Base-by-base conservation (phyloP, 768 basidiomycete genomes). In the Leccinum ochraceum region DNA sequence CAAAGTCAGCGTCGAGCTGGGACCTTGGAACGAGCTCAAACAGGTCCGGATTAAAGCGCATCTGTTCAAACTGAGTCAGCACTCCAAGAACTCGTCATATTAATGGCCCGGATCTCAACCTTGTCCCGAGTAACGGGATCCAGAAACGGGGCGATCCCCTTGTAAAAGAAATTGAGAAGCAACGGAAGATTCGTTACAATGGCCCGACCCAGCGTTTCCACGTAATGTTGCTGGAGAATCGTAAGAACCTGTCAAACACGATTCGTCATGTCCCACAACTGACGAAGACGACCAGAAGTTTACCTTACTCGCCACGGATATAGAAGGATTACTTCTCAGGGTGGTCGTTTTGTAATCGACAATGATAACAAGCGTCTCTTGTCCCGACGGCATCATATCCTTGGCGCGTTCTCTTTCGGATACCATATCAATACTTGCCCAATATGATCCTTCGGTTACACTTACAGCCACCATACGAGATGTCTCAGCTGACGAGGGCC, bases 121-220 rank as follows among this genome's bases (percentile, higher is more conserved):
- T 95, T 95, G 69, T 94, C 92, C 49, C 90, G 80, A 0, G 94
- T 95, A 32, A 94, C 85, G 6, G 94, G 93, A 69, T 95, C 93
- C 54, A 95, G 71, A 78, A 95, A 93, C 0, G 93, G 92, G 9
- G 87, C 77, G 63, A 95, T 93, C 48, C 87, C 91, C 67, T 89
- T 94, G 74, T 87, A 89, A 76, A 91, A 89, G 75, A 90, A 89
- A 68, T 72, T 85, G 52, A 90, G 81, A 11, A 93, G 79, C 63
- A 81, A 74, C 4, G 93, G 92, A 28, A 94, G 85, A 69, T 94
- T 93, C 53, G 90, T 85, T 53, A 95, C 87, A 42, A 94, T 79
- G 30, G 90, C 93, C 13, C 91, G 83, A 32, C 93, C 93, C 46
- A 95, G 84, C 5, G 92, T 90, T 73, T 94, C 92, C 36, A 90